These are phyloP conservation scores for Rosa rugosa DNA, from an alignment of 306 rosid genomes.

Conservation along the genomic window DNA sequence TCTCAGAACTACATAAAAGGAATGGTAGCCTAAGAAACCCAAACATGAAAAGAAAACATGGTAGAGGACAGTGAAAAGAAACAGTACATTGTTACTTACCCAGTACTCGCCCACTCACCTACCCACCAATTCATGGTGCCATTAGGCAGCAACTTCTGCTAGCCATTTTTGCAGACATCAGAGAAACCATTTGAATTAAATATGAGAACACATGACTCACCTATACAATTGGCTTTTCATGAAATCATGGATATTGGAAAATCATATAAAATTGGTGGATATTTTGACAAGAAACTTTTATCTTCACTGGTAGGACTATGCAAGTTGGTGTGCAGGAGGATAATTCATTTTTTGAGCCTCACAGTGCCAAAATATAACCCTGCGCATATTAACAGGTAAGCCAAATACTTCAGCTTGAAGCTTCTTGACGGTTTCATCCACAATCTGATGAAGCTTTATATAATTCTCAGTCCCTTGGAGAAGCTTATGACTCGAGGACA, in stretches of 20 bases:
- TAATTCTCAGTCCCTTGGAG: constrained; percentile 64
- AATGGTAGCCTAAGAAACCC: constrained; percentile 9
- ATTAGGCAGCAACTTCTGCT: not conserved
- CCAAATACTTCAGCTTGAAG: constrained; percentile 82
- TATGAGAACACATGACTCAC: not conserved
- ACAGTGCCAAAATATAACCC: constrained; percentile 87
- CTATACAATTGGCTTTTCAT: not conserved
- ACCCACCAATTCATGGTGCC: constrained; percentile 44
- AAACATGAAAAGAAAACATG: not conserved
- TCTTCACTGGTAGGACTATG: constrained; percentile 40
- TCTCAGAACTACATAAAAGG: constrained; percentile 54
- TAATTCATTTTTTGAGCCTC: constrained; percentile 44
- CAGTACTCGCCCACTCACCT: constrained; percentile 85
- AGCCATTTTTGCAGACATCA: not conserved
- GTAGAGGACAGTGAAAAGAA: not conserved
- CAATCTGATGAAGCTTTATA: constrained; percentile 51
- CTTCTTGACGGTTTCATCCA: constrained; percentile 68
- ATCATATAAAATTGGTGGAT: not conserved
- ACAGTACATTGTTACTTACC: constrained; percentile 50
- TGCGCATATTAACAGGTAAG: constrained; percentile 71
- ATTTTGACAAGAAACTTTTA: constrained; percentile 45
- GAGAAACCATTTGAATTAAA: not conserved
- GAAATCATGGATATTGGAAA: not conserved
- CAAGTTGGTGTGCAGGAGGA: constrained; percentile 38
- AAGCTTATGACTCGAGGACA: constrained; percentile 79